phyloP scores from a whole-genome alignment of 768 basidiomycete species.

The Hypholoma fasciculare region DNA sequence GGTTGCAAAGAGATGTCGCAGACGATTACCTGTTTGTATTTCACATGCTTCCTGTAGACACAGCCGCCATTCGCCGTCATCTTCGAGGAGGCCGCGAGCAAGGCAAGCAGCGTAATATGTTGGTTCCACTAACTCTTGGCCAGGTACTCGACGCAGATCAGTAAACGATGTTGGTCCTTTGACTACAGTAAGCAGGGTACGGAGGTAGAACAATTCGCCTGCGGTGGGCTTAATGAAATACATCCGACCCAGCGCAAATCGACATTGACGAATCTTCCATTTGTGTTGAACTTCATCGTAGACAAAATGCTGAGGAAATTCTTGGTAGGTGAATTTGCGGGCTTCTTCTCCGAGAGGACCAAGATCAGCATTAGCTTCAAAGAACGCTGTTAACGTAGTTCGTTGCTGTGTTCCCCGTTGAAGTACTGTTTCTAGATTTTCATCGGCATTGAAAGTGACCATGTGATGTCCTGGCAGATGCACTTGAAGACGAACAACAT shows the following conservation, averaged over 20 bases:
- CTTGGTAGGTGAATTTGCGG: slow-evolving; percentile 27
- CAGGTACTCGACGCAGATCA: slow-evolving; percentile 9
- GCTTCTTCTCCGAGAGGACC: slow-evolving; percentile 12
- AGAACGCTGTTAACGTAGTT: slow-evolving; percentile 31
- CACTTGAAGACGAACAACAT: slow-evolving; percentile 38
- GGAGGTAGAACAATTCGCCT: slow-evolving; percentile 42
- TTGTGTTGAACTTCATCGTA: background rate
- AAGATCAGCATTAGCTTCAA: slow-evolving; percentile 21
- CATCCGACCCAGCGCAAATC: slow-evolving; percentile 40
- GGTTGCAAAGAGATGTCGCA: slow-evolving; percentile 38
- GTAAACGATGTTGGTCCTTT: slow-evolving; percentile 25
- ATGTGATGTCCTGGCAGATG: slow-evolving; percentile 38
- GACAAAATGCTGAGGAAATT: slow-evolving; percentile 27
- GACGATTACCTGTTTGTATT: slow-evolving; percentile 36
- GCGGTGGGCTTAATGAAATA: slow-evolving; percentile 33
- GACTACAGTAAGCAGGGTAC: slow-evolving; percentile 36
- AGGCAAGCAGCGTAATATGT: slow-evolving; percentile 38
- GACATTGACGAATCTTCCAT: slow-evolving; percentile 29
- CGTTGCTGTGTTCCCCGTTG: slow-evolving; percentile 9
- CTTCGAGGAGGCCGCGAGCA: slow-evolving; percentile 32
- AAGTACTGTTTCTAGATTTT: slow-evolving; percentile 23
- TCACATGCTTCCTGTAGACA: slow-evolving; percentile 36
- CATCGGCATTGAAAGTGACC: slow-evolving; percentile 28
- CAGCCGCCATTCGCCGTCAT: slow-evolving; percentile 41
- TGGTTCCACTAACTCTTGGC: slow-evolving; percentile 4